Base-by-base conservation (phyloP, 192 early-diverging fungal species). In the Backusella circina region DNA sequence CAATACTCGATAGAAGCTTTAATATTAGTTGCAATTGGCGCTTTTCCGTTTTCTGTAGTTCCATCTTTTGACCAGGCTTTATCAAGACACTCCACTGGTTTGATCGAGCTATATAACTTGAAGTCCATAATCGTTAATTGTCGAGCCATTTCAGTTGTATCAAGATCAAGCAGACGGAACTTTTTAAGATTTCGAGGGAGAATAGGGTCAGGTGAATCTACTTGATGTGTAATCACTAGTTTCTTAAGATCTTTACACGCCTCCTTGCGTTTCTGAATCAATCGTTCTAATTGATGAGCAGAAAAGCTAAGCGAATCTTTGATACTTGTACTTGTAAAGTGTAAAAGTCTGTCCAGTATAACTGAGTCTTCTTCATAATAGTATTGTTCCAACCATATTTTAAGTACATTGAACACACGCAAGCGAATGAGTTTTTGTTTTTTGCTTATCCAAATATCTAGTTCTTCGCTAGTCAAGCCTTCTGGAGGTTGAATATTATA, bases 361-460 rank as follows among this genome's bases (percentile, higher is more conserved):
- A 86, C 74, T 0, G 86, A 83, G 75, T 96, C 95, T 6, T 86
- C 85, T 70, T 93, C 91, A 78, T 89, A 89, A 76, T 93, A 95
- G 79, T 98, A 94, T 73, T 86, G 90, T 84, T 99, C 98, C 8
- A 99, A 82, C 98, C 98, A 99, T n/a, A 85, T 91, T 83, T 97
- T 99, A 77, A 99, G 86, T 38, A 97, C 87, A 77, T 96, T 97
- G 85, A 91, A 97, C 1, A 98, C 97, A 23, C 82, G 94, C 67
- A 97, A 88, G n/a, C 97, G 92, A 65, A 99, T 86, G 15, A 95
- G 90, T 61, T 90, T 95, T 76, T 91, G 88, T 80, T 98, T 99
- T 76, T 90, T 90, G 71, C 95, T 93, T 15, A 72, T 85, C 97
- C 97, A 99, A 18, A 88, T 78, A n/a, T 86, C 82, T 36, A 90